Conservation (phyloP, 228 moss, liverwort and hornwort species). For the Sphagnum fallax region DNA sequence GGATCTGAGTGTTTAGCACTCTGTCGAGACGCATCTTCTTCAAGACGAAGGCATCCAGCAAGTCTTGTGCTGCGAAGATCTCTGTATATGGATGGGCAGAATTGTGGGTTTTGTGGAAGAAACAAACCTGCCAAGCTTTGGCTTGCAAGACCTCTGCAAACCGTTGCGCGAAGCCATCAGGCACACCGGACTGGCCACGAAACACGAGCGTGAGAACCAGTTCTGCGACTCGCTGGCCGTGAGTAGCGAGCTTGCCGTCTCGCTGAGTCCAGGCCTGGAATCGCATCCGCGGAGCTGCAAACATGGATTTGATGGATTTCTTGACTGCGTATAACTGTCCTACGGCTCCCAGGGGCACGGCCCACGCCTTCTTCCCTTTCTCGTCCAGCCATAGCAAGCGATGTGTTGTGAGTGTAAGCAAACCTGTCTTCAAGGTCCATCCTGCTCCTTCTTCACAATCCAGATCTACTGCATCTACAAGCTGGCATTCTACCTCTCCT, state of each 20-base stretch:
- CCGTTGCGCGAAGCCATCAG: constrained; percentile 61
- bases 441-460: constrained; percentile 34
- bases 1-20: no score
- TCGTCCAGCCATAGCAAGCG: constrained; percentile 81
- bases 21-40: no score
- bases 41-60: no score
- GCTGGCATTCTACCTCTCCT: constrained; percentile 76
- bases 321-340: constrained; percentile 71
- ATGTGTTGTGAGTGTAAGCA: constrained; percentile 67
- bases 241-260: constrained; percentile 48
- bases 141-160: constrained; percentile 65
- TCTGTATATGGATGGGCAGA: no score
- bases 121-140: constrained; percentile 73
- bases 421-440: constrained; percentile 44
- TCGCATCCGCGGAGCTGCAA: constrained; percentile 57
- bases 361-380: constrained; percentile 51
- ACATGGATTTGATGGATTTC: constrained; percentile 78
- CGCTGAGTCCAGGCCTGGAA: constrained; percentile 73
- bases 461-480: constrained; percentile 66
- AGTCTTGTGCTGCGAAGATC: no score
- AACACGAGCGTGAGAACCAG: constrained; percentile 55
- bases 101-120: background rate
- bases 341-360: constrained; percentile 57
- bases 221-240: constrained; percentile 23
- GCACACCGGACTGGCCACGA: constrained; percentile 39